Conservation (phyloP, 148 eudicot genomes). For the Amaranthus palmeri region DNA sequence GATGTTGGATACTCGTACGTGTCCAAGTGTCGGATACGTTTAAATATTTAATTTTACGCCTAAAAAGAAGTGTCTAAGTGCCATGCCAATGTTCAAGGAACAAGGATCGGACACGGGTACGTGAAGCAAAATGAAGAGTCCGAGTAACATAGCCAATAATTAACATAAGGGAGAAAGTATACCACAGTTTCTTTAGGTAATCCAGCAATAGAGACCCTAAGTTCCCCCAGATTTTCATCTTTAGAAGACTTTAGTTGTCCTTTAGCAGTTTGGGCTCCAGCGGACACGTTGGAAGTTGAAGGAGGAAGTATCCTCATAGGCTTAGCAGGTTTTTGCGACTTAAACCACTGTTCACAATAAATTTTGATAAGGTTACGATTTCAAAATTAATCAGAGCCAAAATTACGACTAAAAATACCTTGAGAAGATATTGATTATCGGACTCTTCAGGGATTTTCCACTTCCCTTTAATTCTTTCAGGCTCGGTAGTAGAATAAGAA, state of each 20-base stretch:
- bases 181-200: constrained; percentile 58
- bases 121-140: no score
- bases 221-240: constrained; percentile 62
- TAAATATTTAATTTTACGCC: no score
- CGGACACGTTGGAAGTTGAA: constrained; percentile 33
- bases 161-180: constrained; percentile 9
- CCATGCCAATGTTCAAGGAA: neutral
- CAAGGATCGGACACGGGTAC: neutral
- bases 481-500: constrained; percentile 63
- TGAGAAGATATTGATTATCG: constrained; percentile 65
- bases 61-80: neutral
- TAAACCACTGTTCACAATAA: constrained; percentile 62
- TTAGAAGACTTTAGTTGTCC: constrained; percentile 40
- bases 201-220: constrained; percentile 63
- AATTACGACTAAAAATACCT: constrained; percentile 42
- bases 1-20: no score
- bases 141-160: no score
- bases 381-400: neutral
- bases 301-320: constrained; percentile 64
- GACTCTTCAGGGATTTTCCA: constrained; percentile 83
- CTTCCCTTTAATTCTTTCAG: constrained; percentile 75
- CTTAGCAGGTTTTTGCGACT: constrained; percentile 66
- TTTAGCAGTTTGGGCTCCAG: constrained; percentile 46
- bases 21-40: no score
- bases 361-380: constrained; percentile 18